Evolutionary conservation across 495 filamentous ascomycete genomes (phyloP).

Genomic region (Hyaloscypha variabilis): DNA sequence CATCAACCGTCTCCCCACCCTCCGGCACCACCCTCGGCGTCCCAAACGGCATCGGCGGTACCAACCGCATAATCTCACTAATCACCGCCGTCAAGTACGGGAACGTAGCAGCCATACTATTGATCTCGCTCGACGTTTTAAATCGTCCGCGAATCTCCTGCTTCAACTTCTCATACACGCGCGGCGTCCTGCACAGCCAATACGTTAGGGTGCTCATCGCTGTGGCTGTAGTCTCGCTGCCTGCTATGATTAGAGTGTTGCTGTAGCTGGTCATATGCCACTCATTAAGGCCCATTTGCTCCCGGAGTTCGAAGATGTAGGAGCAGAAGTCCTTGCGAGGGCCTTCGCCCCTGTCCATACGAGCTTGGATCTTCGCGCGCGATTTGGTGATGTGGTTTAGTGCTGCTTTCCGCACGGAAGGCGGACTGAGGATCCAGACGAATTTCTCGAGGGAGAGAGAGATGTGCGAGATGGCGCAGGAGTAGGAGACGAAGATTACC

Average conservation of each 20-base stretch:
- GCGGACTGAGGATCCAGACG: background rate
- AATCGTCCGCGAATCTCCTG: constrained; percentile 55
- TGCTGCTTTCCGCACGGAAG: background rate
- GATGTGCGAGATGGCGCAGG: background rate
- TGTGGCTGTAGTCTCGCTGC: constrained; percentile 60
- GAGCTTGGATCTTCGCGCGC: background rate
- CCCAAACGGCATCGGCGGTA: constrained; percentile 55
- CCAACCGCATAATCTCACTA: constrained; percentile 59
- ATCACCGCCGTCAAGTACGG: constrained; percentile 52
- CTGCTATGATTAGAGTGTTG: constrained; percentile 25
- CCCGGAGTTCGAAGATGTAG: constrained; percentile 5
- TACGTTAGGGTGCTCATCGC: constrained; percentile 52
- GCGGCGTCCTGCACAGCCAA: constrained; percentile 47
- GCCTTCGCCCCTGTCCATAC: constrained; percentile 32
- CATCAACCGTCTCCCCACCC: constrained; percentile 27
- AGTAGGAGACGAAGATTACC: constrained; percentile 28
- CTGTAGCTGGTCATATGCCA: background rate
- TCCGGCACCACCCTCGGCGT: constrained; percentile 44
- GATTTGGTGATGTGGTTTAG: background rate
- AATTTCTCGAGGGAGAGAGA: background rate
- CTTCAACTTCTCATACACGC: constrained; percentile 44
- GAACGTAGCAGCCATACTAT: constrained; percentile 39
- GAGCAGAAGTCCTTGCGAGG: constrained; percentile 11
- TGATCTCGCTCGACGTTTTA: constrained; percentile 53
- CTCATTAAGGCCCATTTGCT: background rate